Evolutionary conservation across 169 alveolate species (phyloP).

Genomic region (Plasmodium blacklocki): DNA sequence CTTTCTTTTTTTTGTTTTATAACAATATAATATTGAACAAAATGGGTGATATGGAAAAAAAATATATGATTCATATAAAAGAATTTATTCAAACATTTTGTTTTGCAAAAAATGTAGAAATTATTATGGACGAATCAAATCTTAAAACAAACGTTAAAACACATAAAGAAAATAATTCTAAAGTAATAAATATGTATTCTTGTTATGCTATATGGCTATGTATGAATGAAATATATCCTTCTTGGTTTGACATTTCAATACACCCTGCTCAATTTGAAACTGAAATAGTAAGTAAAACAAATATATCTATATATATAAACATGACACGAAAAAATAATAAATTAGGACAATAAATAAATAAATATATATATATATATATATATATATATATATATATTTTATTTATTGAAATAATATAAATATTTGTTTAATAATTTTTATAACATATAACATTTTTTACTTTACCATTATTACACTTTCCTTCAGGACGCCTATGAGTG

Average conservation of each 20-base stretch:
- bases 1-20: neutral
- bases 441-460: neutral
- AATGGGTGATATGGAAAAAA: slow-evolving; percentile 49
- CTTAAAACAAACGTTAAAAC: slow-evolving; percentile 40
- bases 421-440: neutral
- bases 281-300: slow-evolving; percentile 29
- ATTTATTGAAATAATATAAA: neutral
- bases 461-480: slow-evolving; percentile 1
- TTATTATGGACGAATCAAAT: slow-evolving; percentile 45
- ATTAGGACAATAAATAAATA: no score
- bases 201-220: slow-evolving; percentile 73
- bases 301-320: no score
- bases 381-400: no score
- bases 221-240: slow-evolving; percentile 74
- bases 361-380: no score
- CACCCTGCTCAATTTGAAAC: slow-evolving; percentile 77
- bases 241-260: slow-evolving; percentile 73
- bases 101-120: slow-evolving; percentile 72
- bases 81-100: slow-evolving; percentile 65
- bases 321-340: no score
- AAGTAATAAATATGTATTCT: slow-evolving; percentile 49
- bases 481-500: slow-evolving; percentile 71
- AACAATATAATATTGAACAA: neutral
- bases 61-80: slow-evolving; percentile 37
- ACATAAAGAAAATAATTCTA: slow-evolving; percentile 55